Conservation (phyloP, 2,329 filamentous ascomycete genomes). For the Aspergillaceae sp. region DNA sequence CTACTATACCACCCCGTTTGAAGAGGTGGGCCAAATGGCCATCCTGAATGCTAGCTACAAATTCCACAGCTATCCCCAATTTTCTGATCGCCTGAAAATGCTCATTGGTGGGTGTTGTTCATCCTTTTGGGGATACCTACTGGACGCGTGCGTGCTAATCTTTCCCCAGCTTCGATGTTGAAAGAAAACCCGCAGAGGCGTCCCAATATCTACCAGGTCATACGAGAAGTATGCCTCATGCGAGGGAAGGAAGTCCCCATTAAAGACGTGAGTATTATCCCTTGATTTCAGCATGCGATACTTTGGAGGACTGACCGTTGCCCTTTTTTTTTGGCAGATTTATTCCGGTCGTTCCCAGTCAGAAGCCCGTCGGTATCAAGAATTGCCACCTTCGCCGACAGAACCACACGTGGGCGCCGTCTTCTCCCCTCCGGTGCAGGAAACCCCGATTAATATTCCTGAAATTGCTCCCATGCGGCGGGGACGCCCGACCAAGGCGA, state of each 20-base stretch:
- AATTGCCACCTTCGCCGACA: constrained; percentile 49
- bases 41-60: constrained; percentile 94
- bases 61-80: constrained; percentile 77
- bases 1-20: constrained; percentile 98
- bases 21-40: constrained; percentile 93
- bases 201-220: constrained; percentile 89
- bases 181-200: constrained; percentile 69
- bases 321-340: constrained; percentile 44
- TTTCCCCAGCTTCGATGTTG: constrained; percentile 63
- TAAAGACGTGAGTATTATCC: constrained; percentile 62
- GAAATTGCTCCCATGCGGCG: constrained; percentile 91
- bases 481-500: constrained; percentile 58
- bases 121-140: background rate
- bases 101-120: constrained; percentile 63
- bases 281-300: background rate
- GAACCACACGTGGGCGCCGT: constrained; percentile 65
- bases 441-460: constrained; percentile 61
- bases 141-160: constrained; percentile 12
- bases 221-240: constrained; percentile 81
- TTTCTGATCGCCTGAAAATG: constrained; percentile 81
- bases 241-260: constrained; percentile 78
- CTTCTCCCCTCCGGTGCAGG: constrained; percentile 64
- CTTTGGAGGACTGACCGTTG: too few relatives aligned
- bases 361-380: constrained; percentile 53
- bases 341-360: constrained; percentile 58